Base-by-base conservation (phyloP, 176 grass and related monocot species). In the Aegilops longissima region DNA sequence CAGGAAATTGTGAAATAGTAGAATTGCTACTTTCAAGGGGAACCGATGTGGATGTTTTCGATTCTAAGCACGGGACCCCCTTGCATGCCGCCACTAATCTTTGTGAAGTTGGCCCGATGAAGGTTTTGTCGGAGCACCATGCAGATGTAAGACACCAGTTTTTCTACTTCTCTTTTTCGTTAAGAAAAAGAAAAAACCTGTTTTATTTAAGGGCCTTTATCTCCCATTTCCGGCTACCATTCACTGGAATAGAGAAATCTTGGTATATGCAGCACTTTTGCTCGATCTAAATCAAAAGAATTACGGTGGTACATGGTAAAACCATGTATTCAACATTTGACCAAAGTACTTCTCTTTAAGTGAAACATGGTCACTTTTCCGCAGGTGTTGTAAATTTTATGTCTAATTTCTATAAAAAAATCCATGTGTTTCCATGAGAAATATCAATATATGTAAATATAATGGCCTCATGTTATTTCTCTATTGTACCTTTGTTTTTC, bases 1-100 rank as follows among this genome's bases (percentile, higher is more conserved):
- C 20, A 42, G 69, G 69, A 72, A 21, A 70, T 9, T 42, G 69
- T 23, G 69, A 72, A 72, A 72, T 72, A 72, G 36, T 72, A 72
- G 33, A 70, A 10, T 21, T 70, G 68, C 68, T 71, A 36, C 68
- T 71, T 39, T 71, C 18, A n/a, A 40, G 33, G 36, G 34, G 68
- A 71, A 0, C 20, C 20, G 9, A 39, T 40, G 68, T 71, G 34
- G 34, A 71, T 71, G 4, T 71, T 39, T 39, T 71, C 20, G 68
- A 71, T 6, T 24, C 38, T 44, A 18, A 13, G 5, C 10, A 12
- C 10, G 21, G 36, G 11, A 73, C 70, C 21, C 36, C 36, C 0
- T 44, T 73, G 38, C 70, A 73, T n/a, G n/a, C n/a, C 0, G 70
- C 70, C 38, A 39, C 70, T n/a, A 73, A 17, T n/a, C 36, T 24